These are phyloP conservation scores for Fusarium austroafricanum DNA, from an alignment of 2,329 filamentous ascomycete species.

Conservation along the genomic window DNA sequence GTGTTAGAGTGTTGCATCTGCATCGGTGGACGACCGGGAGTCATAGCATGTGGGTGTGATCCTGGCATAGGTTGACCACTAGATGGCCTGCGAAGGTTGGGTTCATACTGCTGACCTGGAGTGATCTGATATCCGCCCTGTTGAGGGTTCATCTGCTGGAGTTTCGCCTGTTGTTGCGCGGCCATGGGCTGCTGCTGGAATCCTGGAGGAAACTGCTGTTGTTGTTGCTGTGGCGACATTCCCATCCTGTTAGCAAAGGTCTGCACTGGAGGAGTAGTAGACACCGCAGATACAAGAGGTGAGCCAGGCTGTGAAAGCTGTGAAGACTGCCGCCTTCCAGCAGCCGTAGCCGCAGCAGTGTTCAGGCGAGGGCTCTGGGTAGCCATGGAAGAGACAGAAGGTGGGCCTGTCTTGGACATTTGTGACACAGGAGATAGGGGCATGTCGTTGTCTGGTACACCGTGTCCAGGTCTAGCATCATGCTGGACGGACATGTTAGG, in stretches of 20 bases:
- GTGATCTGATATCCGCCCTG: slow-evolving; percentile 25
- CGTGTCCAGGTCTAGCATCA: slow-evolving; percentile 17
- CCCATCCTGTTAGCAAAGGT: slow-evolving; percentile 23
- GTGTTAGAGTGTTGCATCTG: slow-evolving; percentile 29
- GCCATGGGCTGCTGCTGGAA: slow-evolving; percentile 20
- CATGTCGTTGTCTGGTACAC: slow-evolving; percentile 17
- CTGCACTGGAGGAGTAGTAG: slow-evolving; percentile 34
- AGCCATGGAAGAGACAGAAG: slow-evolving; percentile 43
- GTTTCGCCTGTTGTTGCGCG: background rate
- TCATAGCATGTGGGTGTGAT: slow-evolving; percentile 24
- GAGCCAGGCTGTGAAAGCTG: slow-evolving; percentile 27
- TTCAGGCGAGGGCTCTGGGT: slow-evolving; percentile 43
- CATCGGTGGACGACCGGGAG: slow-evolving; percentile 23
- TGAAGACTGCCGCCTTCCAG: slow-evolving; percentile 29
- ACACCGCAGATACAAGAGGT: slow-evolving; percentile 22
- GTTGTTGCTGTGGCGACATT: slow-evolving; percentile 27
- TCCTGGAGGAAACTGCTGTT: slow-evolving; percentile 21
- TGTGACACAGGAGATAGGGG: slow-evolving; percentile 44
- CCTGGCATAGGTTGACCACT: slow-evolving; percentile 22
- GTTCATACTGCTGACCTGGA: slow-evolving; percentile 28
- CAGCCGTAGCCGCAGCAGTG: slow-evolving; percentile 13
- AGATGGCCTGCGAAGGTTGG: slow-evolving; percentile 10
- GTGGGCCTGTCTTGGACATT: slow-evolving; percentile 37
- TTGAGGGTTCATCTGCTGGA: slow-evolving; percentile 1
- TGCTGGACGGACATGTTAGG: slow-evolving; percentile 30